Evolutionary conservation across 371 early-diverging fungal species (phyloP), one percentile per base, ranked within the genome.

Genomic region (Blakeslea trispora): DNA sequence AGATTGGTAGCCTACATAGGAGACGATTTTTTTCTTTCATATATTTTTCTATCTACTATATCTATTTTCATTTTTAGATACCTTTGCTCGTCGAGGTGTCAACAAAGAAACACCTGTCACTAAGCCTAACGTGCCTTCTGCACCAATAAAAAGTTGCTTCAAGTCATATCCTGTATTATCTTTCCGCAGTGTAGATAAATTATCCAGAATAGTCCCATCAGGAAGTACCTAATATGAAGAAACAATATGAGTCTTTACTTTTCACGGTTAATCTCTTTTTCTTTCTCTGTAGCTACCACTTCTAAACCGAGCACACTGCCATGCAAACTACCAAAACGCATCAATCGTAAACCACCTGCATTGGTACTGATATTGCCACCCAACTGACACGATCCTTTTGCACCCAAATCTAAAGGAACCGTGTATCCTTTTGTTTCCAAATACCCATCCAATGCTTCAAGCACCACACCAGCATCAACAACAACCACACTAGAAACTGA

Each of bases 351-450:
- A 1, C 98, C 98, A 21, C 98, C 98, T 0, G 98, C 98, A 67
- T 98, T 97, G 3, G 97, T 95, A 8, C 95, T 86, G 2, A 97
- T 89, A 62, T 97, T 98, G 15, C 98, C 98, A 43, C 98, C 98
- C 51, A 98, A 91, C 35, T 88, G 90, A 71, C 94, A 93, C 19
- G 76, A 64, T 50, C 60, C 56, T 61, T 97, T 95, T 1, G 98
- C 95, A 8, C 96, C 96, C 43, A 98, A 71, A 69, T 98, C 98
- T 21, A 97, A 64, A 21, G 97, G 97, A 77, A 95, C 71, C 24
- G 69, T 74, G 59, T 84, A 88, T 0, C 95, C 95, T 24, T 71
- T 70, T 54, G 91, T 83, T 11, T 72, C 87, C 14, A 95, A 77
- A 66, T 83, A 89, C 18, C 81, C 79, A 64, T 95, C 94, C 48